A percentile compares a stretch with the other conserved stretches of the same genome.
Evolutionary conservation across 2,329 filamentous ascomycete genomes (phyloP).

Genomic region (Arthroderma sp.): DNA sequence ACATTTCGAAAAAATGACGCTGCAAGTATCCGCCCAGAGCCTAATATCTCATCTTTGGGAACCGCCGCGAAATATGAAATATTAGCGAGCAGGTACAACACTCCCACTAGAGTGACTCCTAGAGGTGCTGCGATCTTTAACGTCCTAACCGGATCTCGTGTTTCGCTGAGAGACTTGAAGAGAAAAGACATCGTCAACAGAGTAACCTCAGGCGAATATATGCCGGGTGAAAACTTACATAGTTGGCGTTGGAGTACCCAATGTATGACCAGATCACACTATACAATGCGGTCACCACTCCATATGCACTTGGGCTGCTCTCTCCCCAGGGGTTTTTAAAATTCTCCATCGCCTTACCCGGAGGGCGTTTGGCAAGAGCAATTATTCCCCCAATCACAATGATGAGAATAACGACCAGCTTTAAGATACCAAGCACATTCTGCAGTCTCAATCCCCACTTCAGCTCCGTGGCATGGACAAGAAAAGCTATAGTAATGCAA

Average conservation of each 20-base stretch:
- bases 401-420: slow-evolving; percentile 38
- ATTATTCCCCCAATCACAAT: slow-evolving; percentile 32
- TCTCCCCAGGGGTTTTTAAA: slow-evolving; percentile 28
- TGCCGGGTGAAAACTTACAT: slow-evolving; percentile 27
- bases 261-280: slow-evolving; percentile 50
- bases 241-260: slow-evolving; percentile 51
- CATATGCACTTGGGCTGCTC: slow-evolving; percentile 25
- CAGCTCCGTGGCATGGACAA: slow-evolving; percentile 35
- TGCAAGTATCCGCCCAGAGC: slow-evolving; percentile 42
- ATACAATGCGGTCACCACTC: slow-evolving; percentile 47
- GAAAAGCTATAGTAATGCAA: slow-evolving; percentile 35
- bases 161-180: slow-evolving; percentile 37
- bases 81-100: slow-evolving; percentile 46
- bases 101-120: slow-evolving; percentile 41
- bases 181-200: slow-evolving; percentile 9
- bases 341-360: slow-evolving; percentile 21
- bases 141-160: slow-evolving; percentile 44
- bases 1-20: slow-evolving; percentile 48
- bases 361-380: slow-evolving; percentile 27
- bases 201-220: neutral
- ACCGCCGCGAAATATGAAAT: slow-evolving; percentile 48
- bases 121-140: slow-evolving; percentile 44
- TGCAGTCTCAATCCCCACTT: slow-evolving; percentile 37
- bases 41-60: slow-evolving; percentile 41
- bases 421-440: slow-evolving; percentile 37